Evolutionary conservation across 2,329 filamentous ascomycete species (phyloP).

Genomic region (Clonostachys rhizophaga): DNA sequence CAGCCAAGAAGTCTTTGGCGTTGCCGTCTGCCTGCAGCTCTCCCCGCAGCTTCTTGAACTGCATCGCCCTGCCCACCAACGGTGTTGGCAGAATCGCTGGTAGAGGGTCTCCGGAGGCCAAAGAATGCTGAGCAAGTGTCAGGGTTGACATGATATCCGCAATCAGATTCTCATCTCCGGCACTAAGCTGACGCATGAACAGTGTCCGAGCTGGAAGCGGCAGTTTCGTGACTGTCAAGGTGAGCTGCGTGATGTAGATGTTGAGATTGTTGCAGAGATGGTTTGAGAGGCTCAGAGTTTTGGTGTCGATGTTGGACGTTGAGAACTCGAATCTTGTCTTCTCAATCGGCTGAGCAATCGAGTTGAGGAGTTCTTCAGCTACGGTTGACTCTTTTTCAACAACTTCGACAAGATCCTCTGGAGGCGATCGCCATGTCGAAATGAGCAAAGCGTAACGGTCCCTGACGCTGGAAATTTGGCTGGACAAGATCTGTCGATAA

Average conservation of each 20-base stretch:
- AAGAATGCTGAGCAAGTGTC: slow-evolving; percentile 35
- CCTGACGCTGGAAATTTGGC: slow-evolving; percentile 31
- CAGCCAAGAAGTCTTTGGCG: too few species aligned
- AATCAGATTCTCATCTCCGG: slow-evolving; percentile 31
- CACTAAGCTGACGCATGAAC: slow-evolving; percentile 27
- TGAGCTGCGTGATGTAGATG: slow-evolving; percentile 20
- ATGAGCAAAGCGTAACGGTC: slow-evolving; percentile 44
- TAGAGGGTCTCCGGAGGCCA: slow-evolving; percentile 39
- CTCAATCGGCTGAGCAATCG: slow-evolving; percentile 14
- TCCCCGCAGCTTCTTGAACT: too few species aligned
- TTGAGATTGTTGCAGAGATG: slow-evolving; percentile 22
- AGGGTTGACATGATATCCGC: slow-evolving; percentile 46
- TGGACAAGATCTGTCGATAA: slow-evolving; percentile 36
- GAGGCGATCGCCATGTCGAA: slow-evolving; percentile 32
- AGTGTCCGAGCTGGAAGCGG: slow-evolving; percentile 21
- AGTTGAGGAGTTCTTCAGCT: slow-evolving; percentile 16
- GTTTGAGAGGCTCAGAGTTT: slow-evolving; percentile 18
- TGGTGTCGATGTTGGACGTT: slow-evolving; percentile 19
- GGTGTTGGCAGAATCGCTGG: slow-evolving; percentile 42
- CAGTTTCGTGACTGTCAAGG: slow-evolving; percentile 24
- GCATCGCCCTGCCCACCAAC: slow-evolving; percentile 16
- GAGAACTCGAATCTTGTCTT: slow-evolving; percentile 21
- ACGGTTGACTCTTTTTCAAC: slow-evolving; percentile 19
- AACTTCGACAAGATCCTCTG: slow-evolving; percentile 11
- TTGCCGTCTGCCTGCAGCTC: too few species aligned